Evolutionary conservation across 345 rosid genomes (phyloP).

Genomic region (Litchi chinensis): DNA sequence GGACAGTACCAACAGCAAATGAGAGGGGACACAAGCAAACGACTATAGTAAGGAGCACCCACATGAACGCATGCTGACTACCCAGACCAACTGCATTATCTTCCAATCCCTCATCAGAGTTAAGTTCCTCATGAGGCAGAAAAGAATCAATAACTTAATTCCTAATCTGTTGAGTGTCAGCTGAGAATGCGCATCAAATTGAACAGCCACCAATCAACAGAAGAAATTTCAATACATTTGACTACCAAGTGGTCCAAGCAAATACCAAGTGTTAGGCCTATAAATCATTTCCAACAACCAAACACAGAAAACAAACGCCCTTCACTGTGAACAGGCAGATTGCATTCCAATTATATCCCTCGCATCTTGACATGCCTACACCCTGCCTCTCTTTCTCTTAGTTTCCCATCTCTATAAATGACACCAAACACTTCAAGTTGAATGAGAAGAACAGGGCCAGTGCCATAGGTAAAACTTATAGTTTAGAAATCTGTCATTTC

Average conservation of each 20-base stretch:
- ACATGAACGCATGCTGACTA: conserved; percentile 18
- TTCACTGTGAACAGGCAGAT: conserved; percentile 6
- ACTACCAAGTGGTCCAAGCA: background rate
- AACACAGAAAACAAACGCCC: conserved; percentile 2
- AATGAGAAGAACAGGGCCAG: conserved; percentile 10
- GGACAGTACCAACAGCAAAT: conserved; percentile 21
- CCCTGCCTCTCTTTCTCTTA: conserved; percentile 4
- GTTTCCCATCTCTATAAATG: background rate
- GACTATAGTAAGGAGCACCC: conserved; percentile 17
- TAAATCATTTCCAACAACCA: conserved; percentile 15
- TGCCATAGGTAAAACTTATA: background rate
- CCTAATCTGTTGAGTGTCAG: conserved; percentile 15
- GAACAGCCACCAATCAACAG: conserved; percentile 7
- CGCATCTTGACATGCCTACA: background rate
- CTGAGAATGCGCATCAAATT: background rate
- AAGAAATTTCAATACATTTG: background rate
- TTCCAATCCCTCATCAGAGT: conserved; percentile 20
- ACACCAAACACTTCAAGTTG: conserved; percentile 7
- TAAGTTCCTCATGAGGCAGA: conserved; percentile 26
- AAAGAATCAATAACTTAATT: conserved; percentile 4
- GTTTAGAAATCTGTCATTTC: conserved; percentile 15
- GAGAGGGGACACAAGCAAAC: conserved; percentile 14
- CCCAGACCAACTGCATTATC: conserved; percentile 19
- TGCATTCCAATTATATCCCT: background rate
- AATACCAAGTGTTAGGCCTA: background rate